phyloP scores from a whole-genome alignment of 2,329 filamentous ascomycete species.

The Colletotrichum graminicola region DNA sequence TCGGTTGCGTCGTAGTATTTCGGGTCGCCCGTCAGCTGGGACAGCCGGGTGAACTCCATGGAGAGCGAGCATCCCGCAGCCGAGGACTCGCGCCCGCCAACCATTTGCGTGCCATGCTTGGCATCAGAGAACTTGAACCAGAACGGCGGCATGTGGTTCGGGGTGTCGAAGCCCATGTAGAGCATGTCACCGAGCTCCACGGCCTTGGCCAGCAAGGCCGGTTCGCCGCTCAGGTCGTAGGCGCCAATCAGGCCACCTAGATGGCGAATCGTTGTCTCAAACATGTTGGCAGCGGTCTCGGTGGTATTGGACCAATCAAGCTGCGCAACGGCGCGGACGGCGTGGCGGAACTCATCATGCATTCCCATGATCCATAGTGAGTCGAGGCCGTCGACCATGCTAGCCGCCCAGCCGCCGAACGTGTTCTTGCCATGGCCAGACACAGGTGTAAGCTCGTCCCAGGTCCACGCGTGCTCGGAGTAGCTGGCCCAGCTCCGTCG shows the following conservation, averaged over 20 bases:
- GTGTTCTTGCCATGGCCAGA: constrained; percentile 59
- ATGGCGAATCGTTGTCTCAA: constrained; percentile 72
- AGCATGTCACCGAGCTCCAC: constrained; percentile 67
- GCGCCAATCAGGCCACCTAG: constrained; percentile 65
- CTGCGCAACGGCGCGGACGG: constrained; percentile 61
- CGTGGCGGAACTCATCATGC: constrained; percentile 66
- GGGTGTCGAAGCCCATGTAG: constrained; percentile 66
- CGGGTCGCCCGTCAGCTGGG: constrained; percentile 77
- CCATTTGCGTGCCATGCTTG: constrained; percentile 53
- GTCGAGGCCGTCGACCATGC: constrained; percentile 70
- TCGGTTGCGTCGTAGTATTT: constrained; percentile 84
- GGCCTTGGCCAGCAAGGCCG: constrained; percentile 62
- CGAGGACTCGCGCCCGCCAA: constrained; percentile 54
- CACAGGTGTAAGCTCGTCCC: constrained; percentile 67
- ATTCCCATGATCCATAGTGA: constrained; percentile 71
- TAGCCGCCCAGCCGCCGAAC: constrained; percentile 69
- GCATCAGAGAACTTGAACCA: constrained; percentile 59
- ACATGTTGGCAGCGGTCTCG: constrained; percentile 64
- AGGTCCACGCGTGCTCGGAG: constrained; percentile 66
- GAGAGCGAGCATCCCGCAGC: constrained; percentile 74
- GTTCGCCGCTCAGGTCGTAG: constrained; percentile 64
- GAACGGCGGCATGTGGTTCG: constrained; percentile 64
- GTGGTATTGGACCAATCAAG: constrained; percentile 68
- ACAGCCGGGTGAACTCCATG: constrained; percentile 80
- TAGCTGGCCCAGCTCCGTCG: constrained; percentile 65